Percentiles rank a stretch among this genome's conserved stretches.
Evolutionary conservation across 139 green algal genomes (phyloP).

Genomic region (Ettlia oleoabundans): DNA sequence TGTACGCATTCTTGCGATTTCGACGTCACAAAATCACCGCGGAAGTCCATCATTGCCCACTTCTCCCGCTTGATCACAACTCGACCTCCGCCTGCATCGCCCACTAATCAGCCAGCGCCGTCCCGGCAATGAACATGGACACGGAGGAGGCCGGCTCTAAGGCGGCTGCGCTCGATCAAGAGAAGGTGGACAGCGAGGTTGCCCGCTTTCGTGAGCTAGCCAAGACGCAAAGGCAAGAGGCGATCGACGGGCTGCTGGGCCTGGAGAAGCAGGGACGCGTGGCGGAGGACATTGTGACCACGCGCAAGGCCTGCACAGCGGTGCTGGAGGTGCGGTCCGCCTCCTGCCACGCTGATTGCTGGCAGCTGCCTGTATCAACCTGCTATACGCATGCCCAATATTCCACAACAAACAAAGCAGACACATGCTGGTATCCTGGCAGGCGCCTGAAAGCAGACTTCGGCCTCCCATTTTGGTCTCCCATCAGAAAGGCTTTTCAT

Average conservation of each 20-base stretch:
- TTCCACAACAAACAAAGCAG: too few species aligned
- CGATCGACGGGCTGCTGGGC: constrained; percentile 80
- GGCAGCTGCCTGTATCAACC: neutral
- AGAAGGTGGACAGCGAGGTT: constrained; percentile 15
- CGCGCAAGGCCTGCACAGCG: constrained; percentile 76
- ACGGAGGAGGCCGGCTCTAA: neutral
- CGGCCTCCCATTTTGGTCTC: too few species aligned
- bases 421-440: too few species aligned
- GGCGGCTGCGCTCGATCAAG: neutral
- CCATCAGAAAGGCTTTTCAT: neutral
- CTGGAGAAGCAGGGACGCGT: constrained; percentile 88
- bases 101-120: neutral
- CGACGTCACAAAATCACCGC: too few species aligned
- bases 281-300: constrained; percentile 85
- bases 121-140: neutral
- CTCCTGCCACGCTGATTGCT: neutral
- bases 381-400: too few species aligned
- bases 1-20: too few species aligned
- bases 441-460: too few species aligned
- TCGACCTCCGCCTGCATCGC: too few species aligned
- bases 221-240: constrained; percentile 36
- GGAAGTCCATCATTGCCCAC: too few species aligned
- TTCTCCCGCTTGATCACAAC: too few species aligned
- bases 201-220: neutral
- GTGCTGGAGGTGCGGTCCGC: constrained; percentile 74